Base-by-base conservation (phyloP, 2,329 filamentous ascomycete genomes). In the Simplicillium sp. region DNA sequence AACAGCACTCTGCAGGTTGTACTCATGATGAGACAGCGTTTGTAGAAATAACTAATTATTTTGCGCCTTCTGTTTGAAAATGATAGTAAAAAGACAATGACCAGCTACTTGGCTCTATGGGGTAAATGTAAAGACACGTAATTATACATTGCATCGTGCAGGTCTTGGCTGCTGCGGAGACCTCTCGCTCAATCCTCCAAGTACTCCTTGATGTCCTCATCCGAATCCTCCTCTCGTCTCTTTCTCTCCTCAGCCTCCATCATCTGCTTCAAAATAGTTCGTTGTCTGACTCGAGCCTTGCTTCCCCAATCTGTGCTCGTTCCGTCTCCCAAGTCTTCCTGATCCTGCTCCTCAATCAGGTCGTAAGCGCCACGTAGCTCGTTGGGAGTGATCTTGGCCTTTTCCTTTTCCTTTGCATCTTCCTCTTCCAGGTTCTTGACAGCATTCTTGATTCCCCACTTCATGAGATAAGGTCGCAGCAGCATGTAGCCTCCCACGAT, bases 121-220 rank as follows among this genome's bases (percentile, higher is more conserved):
- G 20, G 20, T 25, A 25, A 25, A 25, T 25, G 20, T 25, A 25
- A 25, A 25, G 20, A 14, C 15, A 32, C 29, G n/a, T 29, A 32
- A 29, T 38, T 13, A 39, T 25, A 25, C 20, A 25, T 25, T 25
- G 20, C 20, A 25, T 25, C 20, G 20, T 25, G 20, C 20, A 25
- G 20, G 5, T 25, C 20, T 25, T 25, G 20, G 20, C 20, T 25
- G 20, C 9, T 25, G 20, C 20, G 9, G 20, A 25, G 20, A 25
- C 20, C 20, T 6, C 20, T 25, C 20, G 20, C 20, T 25, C 61
- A 72, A 54, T 78, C 71, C 50, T 75, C 70, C 57, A 88, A 59
- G 52, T 82, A 77, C 60, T 88, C 80, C 55, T 79, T 74, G 50
- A 89, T 82, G 57, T 88, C 82, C 62, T 84, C 82, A 58, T 87